Conservation (phyloP, 1,284 basidiomycete species). For the Entoloma clypeatum region DNA sequence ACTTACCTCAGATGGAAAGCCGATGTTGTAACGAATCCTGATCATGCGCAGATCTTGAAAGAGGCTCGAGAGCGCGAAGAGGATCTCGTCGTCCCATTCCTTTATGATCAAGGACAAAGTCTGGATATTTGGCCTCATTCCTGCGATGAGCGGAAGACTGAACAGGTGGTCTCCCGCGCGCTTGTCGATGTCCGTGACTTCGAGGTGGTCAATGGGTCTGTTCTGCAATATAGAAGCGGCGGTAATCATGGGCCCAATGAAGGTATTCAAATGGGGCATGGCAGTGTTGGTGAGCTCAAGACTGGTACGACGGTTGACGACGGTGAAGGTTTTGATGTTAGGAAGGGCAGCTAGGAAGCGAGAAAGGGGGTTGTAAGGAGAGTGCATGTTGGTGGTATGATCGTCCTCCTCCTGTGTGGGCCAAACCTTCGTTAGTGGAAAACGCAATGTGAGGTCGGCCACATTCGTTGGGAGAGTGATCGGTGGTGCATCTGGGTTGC, state of each 20-base stretch:
- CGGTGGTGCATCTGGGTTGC: constrained; percentile 4
- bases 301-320: constrained; percentile 12
- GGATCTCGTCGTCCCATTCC: constrained; percentile 20
- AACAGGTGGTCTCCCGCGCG: constrained; percentile 11
- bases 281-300: constrained; percentile 9
- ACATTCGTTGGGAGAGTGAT: constrained; percentile 10
- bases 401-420: constrained; percentile 8
- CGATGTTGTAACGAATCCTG: constrained; percentile 15
- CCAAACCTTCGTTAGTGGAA: constrained; percentile 16
- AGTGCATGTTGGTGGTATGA: constrained; percentile 2
- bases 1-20: constrained; percentile 16
- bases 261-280: constrained; percentile 14
- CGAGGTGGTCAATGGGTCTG: constrained; percentile 14
- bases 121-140: constrained; percentile 1
- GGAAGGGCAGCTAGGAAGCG: constrained; percentile 12
- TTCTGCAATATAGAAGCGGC: constrained; percentile 9
- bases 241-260: constrained; percentile 13
- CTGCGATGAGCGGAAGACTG: constrained; percentile 10
- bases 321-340: constrained; percentile 11
- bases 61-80: constrained; percentile 16
- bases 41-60: constrained; percentile 15
- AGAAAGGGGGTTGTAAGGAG: constrained; percentile 6
- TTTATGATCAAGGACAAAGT: constrained; percentile 15
- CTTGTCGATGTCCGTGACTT: constrained; percentile 18
- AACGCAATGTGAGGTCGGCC: constrained; percentile 17